phyloP scores from a whole-genome alignment of 2,329 filamentous ascomycete species.

The Pseudogymnoascus sp. region DNA sequence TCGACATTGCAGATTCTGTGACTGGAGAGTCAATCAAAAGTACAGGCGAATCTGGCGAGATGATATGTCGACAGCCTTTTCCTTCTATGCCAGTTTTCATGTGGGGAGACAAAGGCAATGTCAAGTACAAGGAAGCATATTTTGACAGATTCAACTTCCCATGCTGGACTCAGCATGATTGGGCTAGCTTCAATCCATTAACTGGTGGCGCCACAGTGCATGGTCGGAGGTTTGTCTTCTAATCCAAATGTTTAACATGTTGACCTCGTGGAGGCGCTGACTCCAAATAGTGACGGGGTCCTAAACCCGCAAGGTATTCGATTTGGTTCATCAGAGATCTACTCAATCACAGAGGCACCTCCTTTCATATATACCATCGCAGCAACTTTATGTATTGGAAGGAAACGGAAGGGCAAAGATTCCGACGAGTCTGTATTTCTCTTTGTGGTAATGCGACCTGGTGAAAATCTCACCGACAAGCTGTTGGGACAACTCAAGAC shows the following conservation, averaged over 20 bases:
- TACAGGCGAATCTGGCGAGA: slow-evolving; percentile 34
- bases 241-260: neutral
- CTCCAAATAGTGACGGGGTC: slow-evolving; percentile 7
- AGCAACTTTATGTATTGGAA: slow-evolving; percentile 20
- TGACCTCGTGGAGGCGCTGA: slow-evolving; percentile 15
- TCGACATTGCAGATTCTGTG: slow-evolving; percentile 34
- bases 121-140: slow-evolving; percentile 36
- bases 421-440: slow-evolving; percentile 20
- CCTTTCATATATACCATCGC: slow-evolving; percentile 26
- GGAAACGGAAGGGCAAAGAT: slow-evolving; percentile 13
- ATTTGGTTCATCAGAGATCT: slow-evolving; percentile 9
- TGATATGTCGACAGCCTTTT: slow-evolving; percentile 38
- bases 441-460: slow-evolving; percentile 19
- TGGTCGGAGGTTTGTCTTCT: slow-evolving; percentile 24
- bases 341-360: slow-evolving; percentile 34
- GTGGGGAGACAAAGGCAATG: slow-evolving; percentile 34
- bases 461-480: slow-evolving; percentile 13
- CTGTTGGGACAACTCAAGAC: slow-evolving; percentile 24
- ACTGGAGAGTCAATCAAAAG: slow-evolving; percentile 29
- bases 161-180: slow-evolving; percentile 40
- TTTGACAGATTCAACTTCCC: slow-evolving; percentile 35
- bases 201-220: slow-evolving; percentile 36
- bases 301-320: slow-evolving; percentile 6
- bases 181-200: slow-evolving; percentile 33
- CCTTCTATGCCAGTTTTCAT: slow-evolving; percentile 39